Evolutionary conservation across 768 basidiomycete species (phyloP), one percentile per base, ranked within the genome.

Genomic region (Rhodotorula taiwanensis): DNA sequence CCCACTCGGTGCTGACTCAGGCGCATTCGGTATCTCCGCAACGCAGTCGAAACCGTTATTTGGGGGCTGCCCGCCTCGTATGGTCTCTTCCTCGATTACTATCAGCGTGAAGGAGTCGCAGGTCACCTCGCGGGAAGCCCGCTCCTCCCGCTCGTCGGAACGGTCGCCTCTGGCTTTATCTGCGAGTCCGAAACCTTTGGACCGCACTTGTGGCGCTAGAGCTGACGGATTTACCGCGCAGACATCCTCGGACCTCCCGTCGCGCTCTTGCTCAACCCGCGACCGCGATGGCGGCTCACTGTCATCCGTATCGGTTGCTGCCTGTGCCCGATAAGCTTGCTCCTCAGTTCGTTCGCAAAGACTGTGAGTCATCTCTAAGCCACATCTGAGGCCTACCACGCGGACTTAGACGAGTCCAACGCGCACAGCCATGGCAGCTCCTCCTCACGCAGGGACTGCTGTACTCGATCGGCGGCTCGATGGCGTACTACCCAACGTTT

Each of bases 31-130:
- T 42, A 16, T 28, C 28, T 54, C 30, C 2, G 4, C 30, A 50
- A 20, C 30, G 18, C 56, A 58, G 62, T 63, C 51, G 62, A 63
- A 18, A 53, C 55, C 5, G 33, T 63, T 44, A 23, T 63, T 50
- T 63, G 62, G 62, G 62, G 62, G 13, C 13, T 63, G 11, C 62
- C 62, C 0, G 43, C 55, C 18, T 48, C 41, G n/a, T 57, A 63
- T 34, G 62, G 62, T 25, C 31, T 63, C 21, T 57, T 63, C 44
- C 44, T 63, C 21, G 44, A 51, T 9, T 28, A 47, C 44, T 63
- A 63, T 28, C 49, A 56, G 28, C 20, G 33, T 2, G 21, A 52
- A 6, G 54, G 54, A 8, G 31, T 56, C 6, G 5, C 14, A 10
- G 48, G 41, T 0, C 9, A 27, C 2, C 14, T 44, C 30, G 11